Evolutionary conservation across 768 basidiomycete genomes (phyloP), one percentile per base, ranked within the genome.

Genomic region (Leccinellum albellum): DNA sequence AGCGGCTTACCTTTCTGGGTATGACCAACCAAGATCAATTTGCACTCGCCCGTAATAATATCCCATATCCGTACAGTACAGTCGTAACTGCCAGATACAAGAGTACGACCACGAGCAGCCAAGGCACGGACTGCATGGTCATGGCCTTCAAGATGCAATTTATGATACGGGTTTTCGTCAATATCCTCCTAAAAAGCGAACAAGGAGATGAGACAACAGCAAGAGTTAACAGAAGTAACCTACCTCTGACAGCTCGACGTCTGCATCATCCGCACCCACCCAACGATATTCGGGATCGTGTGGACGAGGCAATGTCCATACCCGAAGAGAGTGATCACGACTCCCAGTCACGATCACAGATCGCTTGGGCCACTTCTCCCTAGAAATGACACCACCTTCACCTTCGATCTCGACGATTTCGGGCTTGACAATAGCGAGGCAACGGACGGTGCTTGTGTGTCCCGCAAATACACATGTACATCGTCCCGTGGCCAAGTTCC

Each of bases 81-180:
- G 68, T 99, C 96, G 70, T 98, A 98, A 68, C 94, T 96, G 33
- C 96, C 96, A 24, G 94, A 95, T 17, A 98, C 92, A 44, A 97
- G 80, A 1, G 89, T 91, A 42, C 91, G 80, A 9, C 94, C 94
- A 61, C 94, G 80, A 17, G 93, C 91, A 21, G 94, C 93, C n/a
- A 97, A 77, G 6, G 94, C 93, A 55, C 94, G 83, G 21, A 97
- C 93, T 21, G 94, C 94, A 66, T 91, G 88, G 54, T 89, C 88
- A 66, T 99, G 96, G 0, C 97, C 96, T 66, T 87, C 82, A 2
- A 99, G 81, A 62, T 87, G 84, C 45, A 88, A 75, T 54, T 88
- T 80, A 69, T 98, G 94, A 71, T 90, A 98, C 1, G 97, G 97
- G 66, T 99, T 99, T 55, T 85, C 78, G 21, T 78, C 76, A 2